Evolutionary conservation across 2,329 filamentous ascomycete species (phyloP).

Genomic region (Dryadomyces sulphureus): DNA sequence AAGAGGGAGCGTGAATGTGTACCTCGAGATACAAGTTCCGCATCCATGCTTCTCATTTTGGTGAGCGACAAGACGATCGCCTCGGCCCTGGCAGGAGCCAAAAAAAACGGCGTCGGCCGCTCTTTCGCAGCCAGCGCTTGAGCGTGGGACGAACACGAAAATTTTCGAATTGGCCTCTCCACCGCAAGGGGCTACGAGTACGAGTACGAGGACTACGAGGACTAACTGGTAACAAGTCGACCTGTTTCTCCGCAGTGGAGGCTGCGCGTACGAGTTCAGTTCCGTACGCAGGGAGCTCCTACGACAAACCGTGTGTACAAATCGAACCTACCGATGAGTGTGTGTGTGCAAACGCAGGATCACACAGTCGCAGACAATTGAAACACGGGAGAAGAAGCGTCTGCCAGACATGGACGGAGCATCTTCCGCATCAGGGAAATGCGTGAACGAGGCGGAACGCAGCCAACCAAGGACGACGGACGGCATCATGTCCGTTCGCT

Average conservation of each 20-base stretch:
- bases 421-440: background rate
- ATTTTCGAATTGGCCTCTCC: background rate
- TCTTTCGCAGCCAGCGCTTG: background rate
- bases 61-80: background rate
- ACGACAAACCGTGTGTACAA: too few relatives aligned
- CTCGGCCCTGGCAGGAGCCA: background rate
- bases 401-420: background rate
- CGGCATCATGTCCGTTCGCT: background rate
- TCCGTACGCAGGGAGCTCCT: too few relatives aligned
- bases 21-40: too few relatives aligned
- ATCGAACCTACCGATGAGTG: too few relatives aligned
- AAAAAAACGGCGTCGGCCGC: background rate
- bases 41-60: background rate
- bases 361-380: constrained; percentile 2
- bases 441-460: too few relatives aligned
- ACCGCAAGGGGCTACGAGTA: background rate
- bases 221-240: too few relatives aligned
- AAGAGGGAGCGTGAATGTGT: too few relatives aligned
- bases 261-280: too few relatives aligned
- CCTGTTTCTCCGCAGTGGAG: constrained; percentile 1
- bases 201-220: background rate
- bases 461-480: background rate
- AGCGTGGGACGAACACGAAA: background rate
- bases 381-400: constrained; percentile 5
- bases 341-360: background rate